phyloP scores from a whole-genome alignment of 768 basidiomycete species.

The Mycena kentingensis region DNA sequence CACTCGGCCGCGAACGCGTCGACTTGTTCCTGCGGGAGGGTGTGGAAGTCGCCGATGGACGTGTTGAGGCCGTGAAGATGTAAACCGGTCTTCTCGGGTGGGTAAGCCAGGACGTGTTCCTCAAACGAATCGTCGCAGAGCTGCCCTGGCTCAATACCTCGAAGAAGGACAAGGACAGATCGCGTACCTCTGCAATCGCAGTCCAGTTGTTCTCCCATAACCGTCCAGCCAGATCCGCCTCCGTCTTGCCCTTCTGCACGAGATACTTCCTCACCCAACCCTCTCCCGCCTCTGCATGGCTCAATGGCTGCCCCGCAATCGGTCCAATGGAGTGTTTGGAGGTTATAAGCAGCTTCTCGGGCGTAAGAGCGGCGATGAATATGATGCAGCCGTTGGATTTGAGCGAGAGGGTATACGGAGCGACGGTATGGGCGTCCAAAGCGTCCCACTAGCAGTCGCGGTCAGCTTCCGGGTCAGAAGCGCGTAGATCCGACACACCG shows the following conservation, averaged over 20 bases:
- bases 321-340: constrained; percentile 91
- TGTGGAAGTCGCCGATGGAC: constrained; percentile 65
- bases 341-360: constrained; percentile 74
- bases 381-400: constrained; percentile 99
- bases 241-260: constrained; percentile 57
- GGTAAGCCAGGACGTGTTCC: constrained; percentile 89
- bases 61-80: constrained; percentile 92
- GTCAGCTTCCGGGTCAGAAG: constrained; percentile 3
- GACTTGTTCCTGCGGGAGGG: constrained; percentile 66
- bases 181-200: constrained; percentile 83
- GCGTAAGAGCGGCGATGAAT: constrained; percentile 84
- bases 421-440: constrained; percentile 64
- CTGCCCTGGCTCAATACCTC: constrained; percentile 40
- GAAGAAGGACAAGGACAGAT: neutral
- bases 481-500: constrained; percentile 54
- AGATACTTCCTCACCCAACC: constrained; percentile 79
- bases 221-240: constrained; percentile 68
- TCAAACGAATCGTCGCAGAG: constrained; percentile 97
- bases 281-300: constrained; percentile 85
- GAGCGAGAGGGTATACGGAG: constrained; percentile 83
- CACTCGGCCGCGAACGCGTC: constrained; percentile 83
- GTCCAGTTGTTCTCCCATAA: constrained; percentile 88
- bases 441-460: constrained; percentile 65
- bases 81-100: constrained; percentile 81
- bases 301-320: constrained; percentile 40